Base-by-base conservation (phyloP, 306 rosid species). In the Dryas octopetala region DNA sequence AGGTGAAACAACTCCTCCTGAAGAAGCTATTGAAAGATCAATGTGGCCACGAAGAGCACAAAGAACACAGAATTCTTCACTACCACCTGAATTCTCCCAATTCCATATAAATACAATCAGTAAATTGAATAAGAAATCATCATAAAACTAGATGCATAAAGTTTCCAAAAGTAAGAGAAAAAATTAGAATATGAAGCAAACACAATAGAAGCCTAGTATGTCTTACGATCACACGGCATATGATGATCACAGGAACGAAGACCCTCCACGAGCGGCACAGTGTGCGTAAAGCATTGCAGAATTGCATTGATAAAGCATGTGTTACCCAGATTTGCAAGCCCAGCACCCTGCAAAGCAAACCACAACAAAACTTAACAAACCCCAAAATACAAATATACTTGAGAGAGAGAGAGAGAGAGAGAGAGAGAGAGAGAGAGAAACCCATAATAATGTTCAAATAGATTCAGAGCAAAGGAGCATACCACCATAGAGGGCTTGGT, bases 271-370 rank as follows among this genome's bases (percentile, higher is more conserved):
- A 94, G 82, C 1, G 90, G 93, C 79, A 88, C 97, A 0, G 96
- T 87, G 71, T 94, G 97, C n/a, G 98, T 91, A 19, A 94, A 80
- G 80, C 98, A 94, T 83, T 94, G 98, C 74, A 89, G 61, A 67
- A 94, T 86, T 3, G 97, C 86, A 70, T 94, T 94, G 4, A 94
- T 72, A 85, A 90, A 94, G 75, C 98, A 94, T 1, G 98, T 90
- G 75, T 91, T 94, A 0, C 98, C 97, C 13, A 94, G 87, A 80
- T 94, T 94, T 23, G 48, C 14, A 66, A 94, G 89, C 49, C 98
- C 98, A 3, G 97, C 90, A 26, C 98, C 97, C 98, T 94, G 84
- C 52, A 0, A 80, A 81, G 65, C 71, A 75, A 50, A 74, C 38
- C 54, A 28, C 4, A 70, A 47, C 14, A 66, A 70, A 75, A 70